Evolutionary conservation across 768 basidiomycete genomes (phyloP).

Genomic region (Mycena crocata): DNA sequence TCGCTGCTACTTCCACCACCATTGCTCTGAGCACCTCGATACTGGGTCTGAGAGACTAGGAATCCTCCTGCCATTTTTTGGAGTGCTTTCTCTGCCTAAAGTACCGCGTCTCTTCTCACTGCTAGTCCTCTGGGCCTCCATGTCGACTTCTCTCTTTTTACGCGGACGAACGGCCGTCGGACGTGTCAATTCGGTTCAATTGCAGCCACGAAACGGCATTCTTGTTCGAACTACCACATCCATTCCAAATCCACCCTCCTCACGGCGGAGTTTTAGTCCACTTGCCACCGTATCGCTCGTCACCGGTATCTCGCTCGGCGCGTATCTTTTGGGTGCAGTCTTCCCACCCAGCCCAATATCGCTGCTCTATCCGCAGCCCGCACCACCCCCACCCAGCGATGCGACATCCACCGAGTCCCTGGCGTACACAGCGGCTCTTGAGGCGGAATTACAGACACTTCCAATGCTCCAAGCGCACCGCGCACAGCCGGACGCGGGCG

Average conservation of each 20-base stretch:
- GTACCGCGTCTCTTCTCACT: no score
- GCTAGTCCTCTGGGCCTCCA: no score
- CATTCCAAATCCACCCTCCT: background rate
- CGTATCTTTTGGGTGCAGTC: constrained; percentile 70
- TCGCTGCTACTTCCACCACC: no score
- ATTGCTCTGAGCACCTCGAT: no score
- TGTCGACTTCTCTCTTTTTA: no score
- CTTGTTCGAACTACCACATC: background rate
- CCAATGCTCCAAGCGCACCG: constrained; percentile 67
- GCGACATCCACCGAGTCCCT: constrained; percentile 68
- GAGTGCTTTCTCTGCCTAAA: no score
- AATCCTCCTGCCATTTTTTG: no score
- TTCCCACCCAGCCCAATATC: constrained; percentile 76
- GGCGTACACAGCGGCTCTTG: constrained; percentile 69
- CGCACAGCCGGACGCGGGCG: constrained; percentile 56
- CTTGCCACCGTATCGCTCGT: constrained; percentile 34
- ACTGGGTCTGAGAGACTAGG: no score
- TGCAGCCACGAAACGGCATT: no score
- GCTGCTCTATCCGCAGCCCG: constrained; percentile 80
- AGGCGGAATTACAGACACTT: constrained; percentile 74
- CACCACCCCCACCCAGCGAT: constrained; percentile 73
- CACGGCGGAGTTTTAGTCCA: background rate
- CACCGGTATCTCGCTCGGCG: constrained; percentile 50
- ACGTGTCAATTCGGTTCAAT: no score
- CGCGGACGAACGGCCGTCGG: no score